Base-by-base conservation (phyloP, 1,284 basidiomycete genomes). In the Heterobasidion parviporum region DNA sequence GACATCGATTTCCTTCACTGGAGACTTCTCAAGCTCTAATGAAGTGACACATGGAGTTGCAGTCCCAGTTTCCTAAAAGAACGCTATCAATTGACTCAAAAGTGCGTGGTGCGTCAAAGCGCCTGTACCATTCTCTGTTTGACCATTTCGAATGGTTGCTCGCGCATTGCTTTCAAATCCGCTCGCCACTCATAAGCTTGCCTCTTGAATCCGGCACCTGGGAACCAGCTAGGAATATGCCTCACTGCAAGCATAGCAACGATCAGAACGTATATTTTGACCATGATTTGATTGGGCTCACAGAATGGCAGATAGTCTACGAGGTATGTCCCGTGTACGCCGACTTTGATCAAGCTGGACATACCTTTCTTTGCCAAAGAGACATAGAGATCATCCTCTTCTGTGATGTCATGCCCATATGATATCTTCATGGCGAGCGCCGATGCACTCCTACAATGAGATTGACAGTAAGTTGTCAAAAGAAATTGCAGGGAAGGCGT, bases 371-470 rank as follows among this genome's bases (percentile, higher is more conserved):
- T 77, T 3, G 76, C 78, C 7, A 77, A 62, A 1, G 68, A 62
- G 8, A 80, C 73, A 58, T 74, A 79, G 14, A 69, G 59, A 55
- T 78, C 77, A 6, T 73, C 73, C 45, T 68, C 59, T n/a, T 68
- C 67, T 10, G 64, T 62, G 32, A 74, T 60, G 50, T 70, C 60
- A 51, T 67, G 61, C 20, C 65, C 67, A 38, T 68, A 69, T 3
- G 63, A 60, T 8, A 66, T 58, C 48, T 61, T 61, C 61, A 65
- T 64, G 8, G 61, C 61, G 9, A 65, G 59, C 8, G 64, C 63
- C 2, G 61, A 60, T 10, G 63, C 51, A 6, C 57, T 59, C 50
- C 65, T 67, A 45, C 15, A 34, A 41, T 18, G 32, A 8, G n/a
- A 26, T 16, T 16, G 35, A 14, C 16, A 45, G 18, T 16, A 14